These are phyloP conservation scores for Xerocomus spinulosus DNA, from an alignment of 768 basidiomycete genomes.

Conservation along the genomic window DNA sequence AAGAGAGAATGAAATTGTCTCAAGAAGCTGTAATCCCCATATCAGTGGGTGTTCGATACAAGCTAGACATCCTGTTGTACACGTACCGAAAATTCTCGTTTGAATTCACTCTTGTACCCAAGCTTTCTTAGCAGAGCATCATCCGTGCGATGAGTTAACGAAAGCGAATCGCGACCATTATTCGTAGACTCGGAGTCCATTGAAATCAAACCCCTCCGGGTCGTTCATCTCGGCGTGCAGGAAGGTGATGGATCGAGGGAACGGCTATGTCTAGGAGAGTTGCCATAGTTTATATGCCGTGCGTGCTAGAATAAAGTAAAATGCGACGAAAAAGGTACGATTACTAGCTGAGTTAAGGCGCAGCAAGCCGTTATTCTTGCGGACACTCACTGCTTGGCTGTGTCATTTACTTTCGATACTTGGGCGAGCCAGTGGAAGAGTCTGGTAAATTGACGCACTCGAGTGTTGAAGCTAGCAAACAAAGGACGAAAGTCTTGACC, in stretches of 20 bases:
- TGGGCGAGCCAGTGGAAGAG: too few species aligned
- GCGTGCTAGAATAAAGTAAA: neutral
- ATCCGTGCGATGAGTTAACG: constrained; percentile 14
- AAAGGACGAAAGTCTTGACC: too few species aligned
- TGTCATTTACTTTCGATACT: too few species aligned
- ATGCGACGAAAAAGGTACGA: too few species aligned
- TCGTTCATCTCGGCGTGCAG: constrained; percentile 5
- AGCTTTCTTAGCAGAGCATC: constrained; percentile 18
- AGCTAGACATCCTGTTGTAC: too few species aligned
- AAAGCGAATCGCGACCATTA: constrained; percentile 2
- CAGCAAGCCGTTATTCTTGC: too few species aligned
- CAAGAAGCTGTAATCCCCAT: constrained; percentile 14
- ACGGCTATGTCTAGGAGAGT: neutral
- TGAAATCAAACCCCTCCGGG: neutral
- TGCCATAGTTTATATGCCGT: neutral
- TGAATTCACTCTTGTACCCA: constrained; percentile 26
- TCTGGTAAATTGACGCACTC: too few species aligned
- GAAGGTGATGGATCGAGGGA: neutral
- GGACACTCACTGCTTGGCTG: too few species aligned
- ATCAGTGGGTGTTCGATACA: too few species aligned
- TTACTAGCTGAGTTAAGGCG: too few species aligned
- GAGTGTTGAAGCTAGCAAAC: too few species aligned
- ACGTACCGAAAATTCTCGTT: constrained; percentile 23
- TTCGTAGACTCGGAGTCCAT: constrained; percentile 1
- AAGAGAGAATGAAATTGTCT: constrained; percentile 23